Conservation (phyloP, 2,329 filamentous ascomycete species). For the Geosmithia putterillii region DNA sequence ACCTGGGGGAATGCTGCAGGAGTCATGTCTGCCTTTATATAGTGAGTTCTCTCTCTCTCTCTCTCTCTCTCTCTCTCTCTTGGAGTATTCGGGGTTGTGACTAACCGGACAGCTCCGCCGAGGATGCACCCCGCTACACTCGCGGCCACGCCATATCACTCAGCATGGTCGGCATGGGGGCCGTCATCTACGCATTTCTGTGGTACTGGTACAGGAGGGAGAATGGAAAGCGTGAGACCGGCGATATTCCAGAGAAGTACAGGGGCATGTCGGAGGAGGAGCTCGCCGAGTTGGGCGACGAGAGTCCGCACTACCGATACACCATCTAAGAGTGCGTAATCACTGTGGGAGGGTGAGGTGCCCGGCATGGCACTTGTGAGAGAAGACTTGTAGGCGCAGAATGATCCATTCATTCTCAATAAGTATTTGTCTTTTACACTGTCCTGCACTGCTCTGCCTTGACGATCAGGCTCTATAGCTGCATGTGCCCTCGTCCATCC, state of each 20-base stretch:
- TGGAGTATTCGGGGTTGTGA: not conserved
- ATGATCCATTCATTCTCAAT: too few species aligned
- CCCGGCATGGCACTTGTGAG: too few species aligned
- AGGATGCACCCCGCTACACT: constrained; percentile 42
- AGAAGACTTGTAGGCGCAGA: too few species aligned
- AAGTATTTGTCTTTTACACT: too few species aligned
- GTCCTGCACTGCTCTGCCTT: too few species aligned
- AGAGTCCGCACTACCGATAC: constrained; percentile 36
- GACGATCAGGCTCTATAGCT: too few species aligned
- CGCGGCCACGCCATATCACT: constrained; percentile 50
- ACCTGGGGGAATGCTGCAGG: constrained; percentile 59
- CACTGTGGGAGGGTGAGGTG: too few species aligned
- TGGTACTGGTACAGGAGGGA: constrained; percentile 35
- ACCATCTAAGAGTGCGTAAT: too few species aligned
- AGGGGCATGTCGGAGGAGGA: constrained; percentile 31
- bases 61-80: not conserved
- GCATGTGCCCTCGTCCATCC: too few species aligned
- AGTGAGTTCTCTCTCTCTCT: not conserved
- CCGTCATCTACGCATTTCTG: constrained; percentile 38
- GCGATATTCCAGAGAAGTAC: constrained; percentile 16
- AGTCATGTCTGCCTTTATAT: constrained; percentile 62
- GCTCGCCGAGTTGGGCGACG: constrained; percentile 36
- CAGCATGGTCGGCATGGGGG: constrained; percentile 41
- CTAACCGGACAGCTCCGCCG: constrained; percentile 9
- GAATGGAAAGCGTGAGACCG: constrained; percentile 32